These are phyloP conservation scores for Eucalyptus tenuipes DNA, from an alignment of 345 rosid species.

Conservation along the genomic window DNA sequence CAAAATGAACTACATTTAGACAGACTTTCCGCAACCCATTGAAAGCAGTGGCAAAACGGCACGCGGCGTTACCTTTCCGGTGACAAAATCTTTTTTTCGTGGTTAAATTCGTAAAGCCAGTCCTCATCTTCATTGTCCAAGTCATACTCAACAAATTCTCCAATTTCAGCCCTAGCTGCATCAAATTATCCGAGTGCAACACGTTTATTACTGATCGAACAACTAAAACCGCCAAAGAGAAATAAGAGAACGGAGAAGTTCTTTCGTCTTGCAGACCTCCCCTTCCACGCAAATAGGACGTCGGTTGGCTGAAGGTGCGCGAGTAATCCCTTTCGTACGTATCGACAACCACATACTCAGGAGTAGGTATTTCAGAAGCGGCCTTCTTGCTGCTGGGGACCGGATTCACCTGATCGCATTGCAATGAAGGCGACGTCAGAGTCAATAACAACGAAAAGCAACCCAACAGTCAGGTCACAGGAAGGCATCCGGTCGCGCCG, in stretches of 20 bases:
- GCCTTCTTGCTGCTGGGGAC: conserved; percentile 50
- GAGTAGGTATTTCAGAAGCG: conserved; percentile 85
- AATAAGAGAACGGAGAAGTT: neutral
- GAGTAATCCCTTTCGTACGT: conserved; percentile 88
- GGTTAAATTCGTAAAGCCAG: conserved; percentile 68
- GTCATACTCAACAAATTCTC: conserved; percentile 96
- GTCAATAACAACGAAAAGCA: conserved; percentile 9
- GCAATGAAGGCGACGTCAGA: conserved; percentile 15
- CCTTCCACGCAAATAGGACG: conserved; percentile 85
- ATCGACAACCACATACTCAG: conserved; percentile 79
- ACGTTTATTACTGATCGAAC: neutral
- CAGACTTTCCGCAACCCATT: neutral
- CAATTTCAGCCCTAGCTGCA: conserved; percentile 95
- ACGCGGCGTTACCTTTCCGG: conserved; percentile 42
- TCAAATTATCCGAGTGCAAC: conserved; percentile 4
- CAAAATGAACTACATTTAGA: neutral
- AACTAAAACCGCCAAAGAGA: neutral
- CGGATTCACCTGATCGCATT: neutral
- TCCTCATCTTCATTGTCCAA: conserved; percentile 97
- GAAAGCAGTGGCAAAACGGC: neutral
- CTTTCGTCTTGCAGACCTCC: conserved; percentile 52
- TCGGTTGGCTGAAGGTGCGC: conserved; percentile 64
- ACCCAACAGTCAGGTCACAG: neutral
- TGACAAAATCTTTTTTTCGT: conserved; percentile 43
- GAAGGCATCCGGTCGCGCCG: neutral